Conservation (phyloP, 192 early-diverging fungal species). For the Coemansia sp. region DNA sequence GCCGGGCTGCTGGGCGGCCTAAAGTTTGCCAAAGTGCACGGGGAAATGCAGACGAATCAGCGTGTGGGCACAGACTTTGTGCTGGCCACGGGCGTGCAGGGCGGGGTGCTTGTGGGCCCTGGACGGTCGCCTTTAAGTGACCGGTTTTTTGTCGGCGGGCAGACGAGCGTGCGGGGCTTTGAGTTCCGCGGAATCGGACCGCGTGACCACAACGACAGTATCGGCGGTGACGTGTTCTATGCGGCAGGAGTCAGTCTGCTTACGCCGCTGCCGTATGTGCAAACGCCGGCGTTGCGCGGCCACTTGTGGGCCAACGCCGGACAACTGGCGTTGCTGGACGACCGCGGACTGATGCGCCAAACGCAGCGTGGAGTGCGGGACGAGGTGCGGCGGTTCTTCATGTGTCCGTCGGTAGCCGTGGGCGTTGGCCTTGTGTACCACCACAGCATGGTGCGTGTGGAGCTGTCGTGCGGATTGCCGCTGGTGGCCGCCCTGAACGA, state of each 20-base stretch:
- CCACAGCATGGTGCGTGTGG: slow-evolving; percentile 82
- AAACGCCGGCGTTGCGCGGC: slow-evolving; percentile 64
- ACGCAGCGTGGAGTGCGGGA: slow-evolving; percentile 19
- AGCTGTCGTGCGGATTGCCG: slow-evolving; percentile 91
- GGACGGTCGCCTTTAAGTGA: slow-evolving; percentile 71
- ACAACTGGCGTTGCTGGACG: slow-evolving; percentile 58
- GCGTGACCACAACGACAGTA: slow-evolving; percentile 71
- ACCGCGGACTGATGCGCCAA: slow-evolving; percentile 18
- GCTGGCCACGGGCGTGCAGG: slow-evolving; percentile 54
- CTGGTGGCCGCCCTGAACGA: slow-evolving; percentile 63
- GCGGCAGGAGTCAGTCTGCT: slow-evolving; percentile 76
- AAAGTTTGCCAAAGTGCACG: slow-evolving; percentile 67
- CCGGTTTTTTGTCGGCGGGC: slow-evolving; percentile 87
- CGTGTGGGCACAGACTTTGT: slow-evolving; percentile 57
- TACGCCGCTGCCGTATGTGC: slow-evolving; percentile 74
- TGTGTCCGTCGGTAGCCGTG: slow-evolving; percentile 68
- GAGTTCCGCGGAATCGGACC: slow-evolving; percentile 85
- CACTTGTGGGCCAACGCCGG: slow-evolving; percentile 93
- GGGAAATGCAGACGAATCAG: slow-evolving; percentile 64
- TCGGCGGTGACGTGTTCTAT: slow-evolving; percentile 89
- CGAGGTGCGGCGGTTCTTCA: slow-evolving; percentile 48
- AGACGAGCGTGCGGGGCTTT: slow-evolving; percentile 85
- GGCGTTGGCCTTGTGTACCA: slow-evolving; percentile 85
- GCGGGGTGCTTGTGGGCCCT: slow-evolving; percentile 60
- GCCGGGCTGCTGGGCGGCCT: slow-evolving; percentile 82